Base-by-base conservation (phyloP, 768 basidiomycete genomes). In the Kwoniella sp. region DNA sequence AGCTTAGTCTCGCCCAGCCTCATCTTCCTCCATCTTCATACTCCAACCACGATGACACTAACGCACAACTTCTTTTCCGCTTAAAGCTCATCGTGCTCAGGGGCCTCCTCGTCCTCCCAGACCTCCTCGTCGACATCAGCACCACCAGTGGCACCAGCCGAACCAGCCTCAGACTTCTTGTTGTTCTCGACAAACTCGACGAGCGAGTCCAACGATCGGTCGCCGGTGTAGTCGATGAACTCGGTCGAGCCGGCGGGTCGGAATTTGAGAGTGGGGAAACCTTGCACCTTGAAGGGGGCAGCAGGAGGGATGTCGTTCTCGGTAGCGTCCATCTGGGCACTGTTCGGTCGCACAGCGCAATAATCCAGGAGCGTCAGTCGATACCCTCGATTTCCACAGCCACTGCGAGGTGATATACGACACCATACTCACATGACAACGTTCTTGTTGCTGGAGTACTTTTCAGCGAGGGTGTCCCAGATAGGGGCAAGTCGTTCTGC, bases 221-320 rank as follows among this genome's bases (percentile, higher is more conserved):
- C 96, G 70, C 96, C 96, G 69, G 91, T 88, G 78, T 94, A 98
- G 79, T 96, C 92, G 58, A 94, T 82, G 84, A 94, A 99, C 57
- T 92, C 88, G 60, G 84, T 83, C 23, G 86, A 83, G 52, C 95
- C 95, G 15, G 96, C 95, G 4, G 88, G 85, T 84, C 93, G 94
- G 86, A 99, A 95, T 81, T 98, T 98, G 77, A 98, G 79, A 4
- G 96, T 98, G 8, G 96, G 95, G 81, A 82, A 82, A 30, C 92
- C 91, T 61, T 84, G 75, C 65, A 98, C 82, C 58, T 88, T 87
- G 91, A 99, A 98, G 31, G 89, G 87, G 65, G 89, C 87, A n/a
- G 86, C 86, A 22, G 88, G 84, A 53, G 96, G 95, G 17, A 99
- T 85, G 80, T 99, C 96, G 80, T 99, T 99, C 82, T 96, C 93